A percentile compares a stretch with the other conserved stretches of the same genome.
These are phyloP conservation scores for Colletotrichum chlorophyti DNA, from an alignment of 2,329 filamentous ascomycete genomes.

Conservation along the genomic window DNA sequence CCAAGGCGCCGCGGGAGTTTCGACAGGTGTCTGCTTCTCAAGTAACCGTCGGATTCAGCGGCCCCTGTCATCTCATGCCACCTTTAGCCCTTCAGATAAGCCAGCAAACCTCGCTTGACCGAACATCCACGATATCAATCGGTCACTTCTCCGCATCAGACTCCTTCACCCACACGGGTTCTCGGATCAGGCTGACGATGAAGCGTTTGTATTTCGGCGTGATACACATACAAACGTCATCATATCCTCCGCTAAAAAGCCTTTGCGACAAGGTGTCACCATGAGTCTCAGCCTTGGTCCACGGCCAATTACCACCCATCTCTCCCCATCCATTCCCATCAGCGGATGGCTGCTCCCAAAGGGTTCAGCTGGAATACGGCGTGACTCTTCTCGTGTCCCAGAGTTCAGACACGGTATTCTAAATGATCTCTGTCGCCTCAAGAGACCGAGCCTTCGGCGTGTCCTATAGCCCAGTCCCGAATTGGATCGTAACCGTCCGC, in stretches of 20 bases:
- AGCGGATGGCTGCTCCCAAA: slow-evolving; percentile 7
- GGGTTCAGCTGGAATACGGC: slow-evolving; percentile 15
- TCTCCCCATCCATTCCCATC: not conserved
- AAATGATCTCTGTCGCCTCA: slow-evolving; percentile 2
- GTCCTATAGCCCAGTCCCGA: not conserved
- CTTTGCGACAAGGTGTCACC: slow-evolving; percentile 14
- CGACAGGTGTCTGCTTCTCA: slow-evolving; percentile 1
- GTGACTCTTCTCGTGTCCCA: slow-evolving; percentile 7
- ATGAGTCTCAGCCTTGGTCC: slow-evolving; percentile 15
- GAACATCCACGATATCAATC: slow-evolving; percentile 14
- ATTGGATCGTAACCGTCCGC: slow-evolving; percentile 5
- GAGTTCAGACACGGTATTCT: slow-evolving; percentile 10
- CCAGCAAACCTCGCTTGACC: slow-evolving; percentile 8
- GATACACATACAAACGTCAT: slow-evolving; percentile 16
- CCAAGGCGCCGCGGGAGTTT: not conserved
- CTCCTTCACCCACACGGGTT: too few relatives aligned
- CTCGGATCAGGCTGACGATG: too few relatives aligned
- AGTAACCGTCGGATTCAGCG: not conserved
- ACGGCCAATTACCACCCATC: not conserved
- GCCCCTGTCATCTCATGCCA: slow-evolving; percentile 13
- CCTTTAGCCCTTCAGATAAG: not conserved
- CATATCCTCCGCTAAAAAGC: not conserved
- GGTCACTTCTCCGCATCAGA: slow-evolving; percentile 16
- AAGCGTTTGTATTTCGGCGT: too few relatives aligned
- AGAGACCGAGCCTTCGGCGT: slow-evolving; percentile 8